Base-by-base conservation (phyloP, 2,329 filamentous ascomycete species). In the Didymosphaeria variabile region DNA sequence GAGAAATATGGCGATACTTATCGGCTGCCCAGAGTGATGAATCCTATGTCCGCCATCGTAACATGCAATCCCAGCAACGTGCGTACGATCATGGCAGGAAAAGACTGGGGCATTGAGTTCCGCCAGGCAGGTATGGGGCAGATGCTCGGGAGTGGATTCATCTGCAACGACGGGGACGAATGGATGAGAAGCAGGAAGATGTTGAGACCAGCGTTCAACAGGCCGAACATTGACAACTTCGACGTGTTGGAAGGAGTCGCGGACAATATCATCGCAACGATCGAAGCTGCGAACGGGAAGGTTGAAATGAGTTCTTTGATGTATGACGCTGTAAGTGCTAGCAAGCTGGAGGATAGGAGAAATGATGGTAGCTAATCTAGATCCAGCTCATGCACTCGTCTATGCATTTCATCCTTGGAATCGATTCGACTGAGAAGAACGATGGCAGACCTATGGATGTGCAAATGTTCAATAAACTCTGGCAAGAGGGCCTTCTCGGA, bases 41-140 rank as follows among this genome's bases (percentile, higher is more conserved):
- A 38, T 8, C 57, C 49, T 5, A 53, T 54, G 49, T 19, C 49
- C 9, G 26, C 49, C 12, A 34, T 60, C 9, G 13, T 55, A 23
- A 56, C 45, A 17, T 52, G 44, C 38, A 13, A 60, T n/a, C 23
- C 45, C 1, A 44, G 51, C 4, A 60, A 51, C n/a, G 40, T 55
- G 9, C 17, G 51, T 12, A 40, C 45, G 10, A 36, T 60, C n/a
- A 34, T 17, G 5, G 36, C 13, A 7, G 58, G 58, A 4, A 55
- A 60, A 21, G 52, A 60, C 29, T 60, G 58, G 58, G 53, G 58
- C 19, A 38, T 54, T 19, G 58, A 47, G 36, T 60, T 42, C 9
- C 19, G 58, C 17, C 44, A 47, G 19, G 8, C 23, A 6, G 52
- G 52, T n/a, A 56, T 60, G 51, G 52, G 47, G 15, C n/a, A 32